These are phyloP conservation scores for Excoecaria cochinchinensis DNA, from an alignment of 345 rosid species.

Conservation along the genomic window DNA sequence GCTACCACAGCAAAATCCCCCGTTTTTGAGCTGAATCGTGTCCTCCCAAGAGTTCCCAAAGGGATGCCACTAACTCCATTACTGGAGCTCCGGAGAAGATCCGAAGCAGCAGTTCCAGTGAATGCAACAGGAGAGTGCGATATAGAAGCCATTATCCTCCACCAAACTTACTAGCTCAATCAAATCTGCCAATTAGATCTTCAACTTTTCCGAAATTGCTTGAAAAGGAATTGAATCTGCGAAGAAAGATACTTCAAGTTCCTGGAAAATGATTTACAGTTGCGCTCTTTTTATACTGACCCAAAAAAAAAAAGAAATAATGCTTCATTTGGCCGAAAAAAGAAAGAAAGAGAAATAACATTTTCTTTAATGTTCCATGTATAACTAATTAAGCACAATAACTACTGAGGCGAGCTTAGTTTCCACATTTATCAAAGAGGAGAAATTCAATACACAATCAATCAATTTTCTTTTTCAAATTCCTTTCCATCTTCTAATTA, in stretches of 20 bases:
- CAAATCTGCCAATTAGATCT: slow-evolving; percentile 21
- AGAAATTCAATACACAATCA: not conserved
- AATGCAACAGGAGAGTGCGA: slow-evolving; percentile 52
- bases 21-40: slow-evolving; percentile 32
- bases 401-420: not conserved
- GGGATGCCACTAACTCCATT: slow-evolving; percentile 54
- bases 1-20: slow-evolving; percentile 43
- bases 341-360: not conserved
- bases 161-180: slow-evolving; percentile 17
- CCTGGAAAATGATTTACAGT: not conserved
- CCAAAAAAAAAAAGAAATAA: not conserved
- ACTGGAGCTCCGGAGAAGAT: slow-evolving; percentile 73
- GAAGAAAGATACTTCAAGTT: not conserved
- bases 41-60: slow-evolving; percentile 52
- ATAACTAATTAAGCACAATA: not conserved
- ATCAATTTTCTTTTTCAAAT: not conserved
- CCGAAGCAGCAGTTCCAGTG: slow-evolving; percentile 57
- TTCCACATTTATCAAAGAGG: not conserved
- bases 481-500: not conserved
- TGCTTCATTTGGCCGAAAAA: not conserved
- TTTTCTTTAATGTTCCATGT: not conserved
- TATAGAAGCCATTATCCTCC: slow-evolving; percentile 56
- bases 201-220: slow-evolving; percentile 11
- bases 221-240: slow-evolving; percentile 6
- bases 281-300: not conserved